Conservation (phyloP, 2,329 filamentous ascomycete species). For the Zasmidium cellare region DNA sequence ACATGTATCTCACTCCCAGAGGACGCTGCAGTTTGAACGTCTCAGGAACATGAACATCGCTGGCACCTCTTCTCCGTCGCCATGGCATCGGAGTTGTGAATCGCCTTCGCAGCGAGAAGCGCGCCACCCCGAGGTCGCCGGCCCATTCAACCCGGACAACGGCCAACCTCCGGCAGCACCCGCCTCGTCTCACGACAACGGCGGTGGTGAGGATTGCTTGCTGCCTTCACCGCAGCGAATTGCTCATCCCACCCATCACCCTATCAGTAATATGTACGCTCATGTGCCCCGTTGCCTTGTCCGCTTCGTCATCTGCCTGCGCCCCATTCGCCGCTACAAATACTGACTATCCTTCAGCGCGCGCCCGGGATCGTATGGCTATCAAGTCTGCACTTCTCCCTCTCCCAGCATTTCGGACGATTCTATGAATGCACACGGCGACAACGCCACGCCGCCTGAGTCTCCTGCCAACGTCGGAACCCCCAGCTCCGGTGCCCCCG, state of each 20-base stretch:
- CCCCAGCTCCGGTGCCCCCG: not conserved
- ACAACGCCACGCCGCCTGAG: constrained; percentile 16
- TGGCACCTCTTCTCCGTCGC: not conserved
- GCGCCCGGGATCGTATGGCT: not conserved
- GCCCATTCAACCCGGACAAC: not conserved
- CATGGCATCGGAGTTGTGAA: not conserved
- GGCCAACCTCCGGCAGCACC: not conserved
- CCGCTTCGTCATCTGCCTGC: not conserved
- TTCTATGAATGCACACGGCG: constrained; percentile 17
- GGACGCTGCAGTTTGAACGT: not conserved
- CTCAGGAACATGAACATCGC: not conserved
- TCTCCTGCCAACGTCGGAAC: constrained; percentile 6
- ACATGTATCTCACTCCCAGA: not conserved
- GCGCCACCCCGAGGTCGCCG: not conserved
- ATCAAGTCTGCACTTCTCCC: constrained; percentile 1
- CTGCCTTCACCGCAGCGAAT: not conserved
- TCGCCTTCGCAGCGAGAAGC: not conserved
- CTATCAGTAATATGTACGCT: not conserved
- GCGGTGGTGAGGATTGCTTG: not conserved
- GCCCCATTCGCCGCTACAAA: not conserved
- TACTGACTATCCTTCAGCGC: not conserved
- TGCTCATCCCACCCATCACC: not conserved
- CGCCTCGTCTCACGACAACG: not conserved
- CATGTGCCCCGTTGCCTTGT: not conserved
- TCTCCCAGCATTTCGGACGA: constrained; percentile 8